Base-by-base conservation (phyloP, 139 green algal genomes). In the Chlorella sp. region DNA sequence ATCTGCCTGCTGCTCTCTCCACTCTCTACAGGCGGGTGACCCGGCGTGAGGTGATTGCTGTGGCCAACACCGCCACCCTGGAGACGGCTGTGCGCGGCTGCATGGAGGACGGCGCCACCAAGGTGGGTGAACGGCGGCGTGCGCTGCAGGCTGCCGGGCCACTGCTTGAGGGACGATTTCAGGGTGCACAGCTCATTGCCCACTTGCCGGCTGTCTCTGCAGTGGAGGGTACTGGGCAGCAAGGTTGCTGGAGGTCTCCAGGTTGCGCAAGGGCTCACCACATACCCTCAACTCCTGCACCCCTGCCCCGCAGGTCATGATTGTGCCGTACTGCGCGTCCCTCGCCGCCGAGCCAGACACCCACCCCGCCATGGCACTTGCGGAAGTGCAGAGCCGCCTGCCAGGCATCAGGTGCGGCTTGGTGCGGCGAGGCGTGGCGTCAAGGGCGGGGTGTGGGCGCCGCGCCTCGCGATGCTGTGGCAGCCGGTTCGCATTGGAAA, bases 381-480 rank as follows among this genome's bases (percentile, higher is more conserved):
- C 72, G 16, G 43, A 78, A 13, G 72, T 78, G 72, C 72, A 78
- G 72, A 34, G 56, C 43, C 56, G 41, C 43, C 43, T 78, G 72
- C 72, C 72, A 44, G 72, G 72, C 44, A 36, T 78, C 40, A 78
- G 72, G 72, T 51, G 68, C 67, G 67, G n/a, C n/a, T n/a, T n/a
- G n/a, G n/a, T n/a, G n/a, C n/a, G n/a, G n/a, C n/a, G n/a, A n/a
- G n/a, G n/a, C n/a, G n/a, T n/a, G n/a, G n/a, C n/a, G n/a, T n/a
- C n/a, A n/a, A n/a, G n/a, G n/a, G 2, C 19, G 62, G 67, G n/a
- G 7, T 73, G 67, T 16, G 13, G 26, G 67, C 6, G 13, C n/a
- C n/a, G n/a, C n/a, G n/a, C n/a, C n/a, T n/a, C n/a, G n/a, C n/a
- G n/a, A n/a, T n/a, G n/a, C n/a, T n/a, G n/a, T n/a, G n/a, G n/a